Evolutionary conservation across 495 filamentous ascomycete species (phyloP).

Genomic region (Penicillium mononematosum): DNA sequence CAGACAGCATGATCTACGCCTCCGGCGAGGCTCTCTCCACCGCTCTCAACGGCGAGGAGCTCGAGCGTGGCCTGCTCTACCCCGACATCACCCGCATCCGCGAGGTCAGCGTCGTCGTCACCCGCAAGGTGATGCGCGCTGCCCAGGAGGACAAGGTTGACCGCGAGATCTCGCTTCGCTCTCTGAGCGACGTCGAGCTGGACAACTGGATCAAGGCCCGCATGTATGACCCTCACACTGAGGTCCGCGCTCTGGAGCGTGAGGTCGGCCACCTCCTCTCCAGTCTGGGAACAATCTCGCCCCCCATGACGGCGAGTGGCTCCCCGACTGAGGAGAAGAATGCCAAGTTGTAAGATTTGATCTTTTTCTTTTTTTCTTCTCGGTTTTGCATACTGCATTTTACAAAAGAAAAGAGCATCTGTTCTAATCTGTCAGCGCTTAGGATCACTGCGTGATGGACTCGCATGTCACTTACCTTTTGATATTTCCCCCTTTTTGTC

Average conservation of each 20-base stretch:
- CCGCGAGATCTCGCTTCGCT: conserved; percentile 67
- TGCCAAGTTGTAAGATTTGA: conserved; percentile 43
- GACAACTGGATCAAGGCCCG: conserved; percentile 74
- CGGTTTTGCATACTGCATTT: conserved; percentile 2
- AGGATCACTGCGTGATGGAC: conserved; percentile 25
- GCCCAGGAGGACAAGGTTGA: conserved; percentile 81
- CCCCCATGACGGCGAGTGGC: conserved; percentile 25
- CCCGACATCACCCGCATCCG: conserved; percentile 90
- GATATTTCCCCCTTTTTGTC: conserved; percentile 18
- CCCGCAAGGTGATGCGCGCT: conserved; percentile 88
- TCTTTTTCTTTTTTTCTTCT: conserved; percentile 13
- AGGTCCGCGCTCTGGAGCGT: conserved; percentile 57
- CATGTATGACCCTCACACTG: conserved; percentile 76
- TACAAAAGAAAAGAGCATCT: conserved; percentile 5
- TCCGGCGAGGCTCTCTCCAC: conserved; percentile 79
- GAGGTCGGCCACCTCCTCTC: conserved; percentile 51
- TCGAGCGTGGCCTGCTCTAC: conserved; percentile 81
- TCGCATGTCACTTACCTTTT: conserved; percentile 12
- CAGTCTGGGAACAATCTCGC: conserved; percentile 37
- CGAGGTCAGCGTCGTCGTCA: conserved; percentile 83
- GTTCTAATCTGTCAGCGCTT: conserved; percentile 16
- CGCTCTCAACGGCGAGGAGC: conserved; percentile 75
- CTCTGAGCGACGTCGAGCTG: conserved; percentile 72
- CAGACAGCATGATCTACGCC: conserved; percentile 92
- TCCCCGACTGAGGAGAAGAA: conserved; percentile 40